Evolutionary conservation across 1,284 basidiomycete species (phyloP), one percentile per base, ranked within the genome.

Genomic region (Ustilago loliicola): DNA sequence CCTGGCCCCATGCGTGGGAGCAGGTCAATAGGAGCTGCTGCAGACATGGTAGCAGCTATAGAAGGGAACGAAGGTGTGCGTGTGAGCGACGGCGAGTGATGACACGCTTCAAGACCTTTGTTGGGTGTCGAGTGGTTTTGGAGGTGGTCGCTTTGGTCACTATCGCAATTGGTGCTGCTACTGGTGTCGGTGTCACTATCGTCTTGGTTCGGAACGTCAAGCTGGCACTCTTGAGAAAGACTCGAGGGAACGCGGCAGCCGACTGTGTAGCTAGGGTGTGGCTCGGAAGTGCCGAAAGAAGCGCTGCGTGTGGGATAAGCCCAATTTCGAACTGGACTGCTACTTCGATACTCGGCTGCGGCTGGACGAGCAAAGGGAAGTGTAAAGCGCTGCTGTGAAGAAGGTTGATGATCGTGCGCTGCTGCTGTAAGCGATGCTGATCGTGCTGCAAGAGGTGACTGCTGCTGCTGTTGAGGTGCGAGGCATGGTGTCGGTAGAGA

Each of bases 221-320:
- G 52, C 21, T 53, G 63, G n/a, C 25, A 72, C 70, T 72, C 60
- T 32, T 60, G 60, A 11, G 60, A 62, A 38, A 72, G 70, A 27
- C 61, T 57, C 17, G 64, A 72, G 11, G 70, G 64, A 52, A 66
- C 30, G 32, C 56, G 64, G 36, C 70, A 67, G n/a, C 36, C 56
- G 34, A 50, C 21, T 17, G 38, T 61, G n/a, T 63, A 55, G 52
- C 30, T 42, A 27, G 15, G n/a, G 29, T 27, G 27, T 13, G 25
- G 48, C 27, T 34, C 27, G 23, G 58, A 59, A 17, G 53, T 42
- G 58, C 27, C 29, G 36, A 65, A 60, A 17, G 58, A 57, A 27
- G 48, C 27, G 52, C 27, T 53, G 50, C 25, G 53, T 38, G 59
- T 38, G 8, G 68, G 58, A 48, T 57, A 56, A 4, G 63, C 54